phyloP scores from a whole-genome alignment of 139 green algal genomes.

The Trebouxia sp. region DNA sequence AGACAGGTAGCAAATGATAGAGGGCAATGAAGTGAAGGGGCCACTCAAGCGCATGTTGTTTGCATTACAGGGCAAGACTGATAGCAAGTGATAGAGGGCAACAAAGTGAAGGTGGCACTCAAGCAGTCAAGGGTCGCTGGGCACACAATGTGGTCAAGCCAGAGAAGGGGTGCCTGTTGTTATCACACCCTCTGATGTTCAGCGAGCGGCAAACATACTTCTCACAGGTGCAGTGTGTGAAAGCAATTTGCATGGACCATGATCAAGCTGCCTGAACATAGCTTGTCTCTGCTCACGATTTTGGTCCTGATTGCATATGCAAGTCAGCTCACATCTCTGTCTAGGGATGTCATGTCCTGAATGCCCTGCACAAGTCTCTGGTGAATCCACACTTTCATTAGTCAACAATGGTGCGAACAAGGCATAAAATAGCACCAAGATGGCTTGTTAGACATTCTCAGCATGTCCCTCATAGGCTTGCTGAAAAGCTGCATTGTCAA shows the following conservation, averaged over 20 bases:
- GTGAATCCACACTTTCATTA: no score
- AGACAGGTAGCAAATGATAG: not conserved
- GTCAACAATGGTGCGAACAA: no score
- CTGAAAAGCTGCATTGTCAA: no score
- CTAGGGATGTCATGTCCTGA: no score
- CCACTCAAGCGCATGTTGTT: not conserved
- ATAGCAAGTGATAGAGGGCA: slow-evolving; percentile 3
- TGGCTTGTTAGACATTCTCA: no score
- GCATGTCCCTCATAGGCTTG: no score
- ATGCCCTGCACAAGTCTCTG: no score
- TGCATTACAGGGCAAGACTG: not conserved
- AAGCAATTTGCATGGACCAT: not conserved
- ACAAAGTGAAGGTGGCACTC: not conserved
- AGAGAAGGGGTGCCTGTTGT: slow-evolving; percentile 79
- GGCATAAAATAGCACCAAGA: no score
- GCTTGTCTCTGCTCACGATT: no score
- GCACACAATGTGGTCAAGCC: slow-evolving; percentile 72
- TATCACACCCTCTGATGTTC: slow-evolving; percentile 79
- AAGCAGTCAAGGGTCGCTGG: slow-evolving; percentile 50
- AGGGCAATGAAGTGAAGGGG: not conserved
- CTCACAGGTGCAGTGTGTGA: slow-evolving; percentile 46
- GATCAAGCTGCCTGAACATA: no score
- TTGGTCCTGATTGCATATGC: no score
- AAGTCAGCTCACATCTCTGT: no score
- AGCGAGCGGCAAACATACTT: slow-evolving; percentile 76